phyloP scores from a whole-genome alignment of 176 grass and related monocot species.

The Pontederia paniculata region DNA sequence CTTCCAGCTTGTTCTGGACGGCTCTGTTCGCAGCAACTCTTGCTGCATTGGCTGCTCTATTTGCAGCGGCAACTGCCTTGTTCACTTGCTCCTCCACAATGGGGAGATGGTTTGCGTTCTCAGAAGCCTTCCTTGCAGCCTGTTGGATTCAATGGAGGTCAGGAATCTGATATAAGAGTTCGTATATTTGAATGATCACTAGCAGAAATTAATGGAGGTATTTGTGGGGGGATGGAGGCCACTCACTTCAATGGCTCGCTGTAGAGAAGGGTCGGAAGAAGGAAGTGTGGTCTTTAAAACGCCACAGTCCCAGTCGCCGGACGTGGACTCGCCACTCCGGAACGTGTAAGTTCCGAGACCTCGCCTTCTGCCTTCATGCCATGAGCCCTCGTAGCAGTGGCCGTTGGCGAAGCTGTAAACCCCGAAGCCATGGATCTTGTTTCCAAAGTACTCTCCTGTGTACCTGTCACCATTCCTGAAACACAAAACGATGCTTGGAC shows the following conservation, averaged over 20 bases:
- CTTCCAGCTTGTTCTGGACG: slow-evolving; percentile 63
- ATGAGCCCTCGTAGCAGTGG: slow-evolving; percentile 56
- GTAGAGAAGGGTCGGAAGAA: slow-evolving; percentile 27
- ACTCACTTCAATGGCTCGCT: slow-evolving; percentile 39
- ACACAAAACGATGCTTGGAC: not conserved
- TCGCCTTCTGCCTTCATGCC: slow-evolving; percentile 80
- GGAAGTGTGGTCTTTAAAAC: slow-evolving; percentile 31
- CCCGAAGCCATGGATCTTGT: slow-evolving; percentile 74
- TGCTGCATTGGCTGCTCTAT: slow-evolving; percentile 52
- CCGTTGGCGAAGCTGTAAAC: slow-evolving; percentile 68
- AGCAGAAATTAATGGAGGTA: not conserved
- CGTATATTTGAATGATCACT: not conserved
- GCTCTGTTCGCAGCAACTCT: slow-evolving; percentile 62
- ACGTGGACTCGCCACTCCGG: slow-evolving; percentile 36
- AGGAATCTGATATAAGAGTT: slow-evolving; percentile 9
- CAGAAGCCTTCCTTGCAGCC: slow-evolving; percentile 46
- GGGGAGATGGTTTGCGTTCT: slow-evolving; percentile 28
- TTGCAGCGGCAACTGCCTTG: slow-evolving; percentile 40
- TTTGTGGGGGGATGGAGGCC: too few species aligned
- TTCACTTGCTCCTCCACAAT: slow-evolving; percentile 50
- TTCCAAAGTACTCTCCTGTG: slow-evolving; percentile 53
- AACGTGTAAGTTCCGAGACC: slow-evolving; percentile 55
- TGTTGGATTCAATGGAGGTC: slow-evolving; percentile 8
- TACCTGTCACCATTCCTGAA: slow-evolving; percentile 59
- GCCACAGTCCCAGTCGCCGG: slow-evolving; percentile 47